Percentiles rank a stretch among this genome's conserved stretches.
These are phyloP conservation scores for Naganishia antarctica DNA, from an alignment of 768 basidiomycete genomes.

Conservation along the genomic window DNA sequence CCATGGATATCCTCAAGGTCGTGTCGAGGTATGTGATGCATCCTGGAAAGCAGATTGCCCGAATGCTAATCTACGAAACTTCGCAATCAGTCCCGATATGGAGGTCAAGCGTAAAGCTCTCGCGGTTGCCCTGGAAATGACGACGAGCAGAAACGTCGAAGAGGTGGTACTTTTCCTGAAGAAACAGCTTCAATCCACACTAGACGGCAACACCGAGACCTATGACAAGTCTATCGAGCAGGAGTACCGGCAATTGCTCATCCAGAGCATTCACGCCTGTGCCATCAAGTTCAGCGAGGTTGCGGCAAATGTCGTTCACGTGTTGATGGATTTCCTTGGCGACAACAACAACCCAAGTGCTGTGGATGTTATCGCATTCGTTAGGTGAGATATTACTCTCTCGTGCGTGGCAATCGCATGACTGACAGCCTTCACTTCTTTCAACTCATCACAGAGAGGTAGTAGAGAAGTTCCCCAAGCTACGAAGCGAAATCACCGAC, in stretches of 20 bases:
- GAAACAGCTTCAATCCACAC: constrained; percentile 91
- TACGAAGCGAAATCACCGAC: constrained; percentile 74
- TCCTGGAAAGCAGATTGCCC: neutral
- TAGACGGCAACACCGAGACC: constrained; percentile 62
- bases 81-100: constrained; percentile 69
- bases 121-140: constrained; percentile 82
- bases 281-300: constrained; percentile 96
- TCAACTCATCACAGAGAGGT: constrained; percentile 62
- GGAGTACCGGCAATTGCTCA: constrained; percentile 80
- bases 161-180: constrained; percentile 94
- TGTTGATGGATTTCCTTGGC: constrained; percentile 59
- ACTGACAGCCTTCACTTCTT: constrained; percentile 29
- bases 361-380: constrained; percentile 85
- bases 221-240: constrained; percentile 88
- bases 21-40: constrained; percentile 61
- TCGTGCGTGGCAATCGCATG: neutral
- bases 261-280: constrained; percentile 93
- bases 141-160: constrained; percentile 88
- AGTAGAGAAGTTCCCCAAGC: constrained; percentile 90
- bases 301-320: constrained; percentile 86
- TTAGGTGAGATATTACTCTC: constrained; percentile 55
- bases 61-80: too few relatives aligned
- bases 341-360: constrained; percentile 93
- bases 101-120: constrained; percentile 93
- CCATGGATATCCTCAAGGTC: constrained; percentile 92